Percentiles rank a stretch among this genome's conserved stretches.
Conservation (phyloP, 495 filamentous ascomycete species). For the Chaetomium cochliodes region DNA sequence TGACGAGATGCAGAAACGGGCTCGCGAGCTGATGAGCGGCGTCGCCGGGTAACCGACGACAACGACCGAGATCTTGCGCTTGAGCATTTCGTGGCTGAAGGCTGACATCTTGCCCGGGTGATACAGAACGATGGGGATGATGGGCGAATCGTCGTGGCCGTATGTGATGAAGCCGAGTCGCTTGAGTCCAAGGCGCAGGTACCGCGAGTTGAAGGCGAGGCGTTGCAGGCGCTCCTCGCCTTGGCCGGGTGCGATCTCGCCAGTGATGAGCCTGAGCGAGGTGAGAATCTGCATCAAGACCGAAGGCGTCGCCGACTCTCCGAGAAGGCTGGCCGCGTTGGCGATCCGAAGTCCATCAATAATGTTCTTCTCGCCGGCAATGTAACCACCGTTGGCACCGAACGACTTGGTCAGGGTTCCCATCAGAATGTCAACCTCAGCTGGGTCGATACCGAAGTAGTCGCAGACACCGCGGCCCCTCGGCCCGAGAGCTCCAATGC, state of each 20-base stretch:
- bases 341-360: conserved; percentile 84
- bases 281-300: conserved; percentile 85
- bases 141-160: conserved; percentile 95
- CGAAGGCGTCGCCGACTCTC: conserved; percentile 82
- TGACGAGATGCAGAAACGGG: conserved; percentile 91
- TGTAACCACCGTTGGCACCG: conserved; percentile 95
- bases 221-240: conserved; percentile 94
- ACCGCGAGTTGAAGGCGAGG: conserved; percentile 97
- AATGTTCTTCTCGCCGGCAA: conserved; percentile 85
- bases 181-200: conserved; percentile 94
- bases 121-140: conserved; percentile 90
- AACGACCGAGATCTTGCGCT: conserved; percentile 96
- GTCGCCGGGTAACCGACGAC: conserved; percentile 97
- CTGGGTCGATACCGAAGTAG: conserved; percentile 86
- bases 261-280: conserved; percentile 80
- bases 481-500: conserved; percentile 88
- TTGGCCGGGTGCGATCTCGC: conserved; percentile 83
- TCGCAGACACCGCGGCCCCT: conserved; percentile 91
- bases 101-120: conserved; percentile 97
- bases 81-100: conserved; percentile 97
- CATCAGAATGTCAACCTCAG: conserved; percentile 94
- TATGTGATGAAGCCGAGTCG: conserved; percentile 95
- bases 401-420: conserved; percentile 98
- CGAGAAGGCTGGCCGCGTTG: conserved; percentile 83
- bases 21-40: conserved; percentile 90